A percentile compares a stretch with the other conserved stretches of the same genome.
phyloP scores from a whole-genome alignment of 371 early-diverging fungal species.

The Apophysomyces variabilis region DNA sequence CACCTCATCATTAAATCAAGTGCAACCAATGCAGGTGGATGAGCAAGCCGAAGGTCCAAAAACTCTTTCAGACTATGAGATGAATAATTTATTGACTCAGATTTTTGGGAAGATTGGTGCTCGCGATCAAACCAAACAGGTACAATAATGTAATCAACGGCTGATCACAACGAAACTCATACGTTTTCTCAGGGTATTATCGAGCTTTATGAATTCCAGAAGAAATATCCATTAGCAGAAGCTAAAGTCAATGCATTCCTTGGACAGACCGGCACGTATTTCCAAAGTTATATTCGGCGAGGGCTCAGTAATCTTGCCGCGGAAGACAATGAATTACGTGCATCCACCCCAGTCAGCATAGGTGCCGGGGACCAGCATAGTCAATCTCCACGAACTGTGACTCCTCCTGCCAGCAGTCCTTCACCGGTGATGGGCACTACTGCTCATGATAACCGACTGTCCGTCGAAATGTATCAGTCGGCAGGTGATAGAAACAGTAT shows the following conservation, averaged over 20 bases:
- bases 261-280: conserved; percentile 69
- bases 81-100: conserved; percentile 60
- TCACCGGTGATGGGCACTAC: neutral
- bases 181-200: conserved; percentile 61
- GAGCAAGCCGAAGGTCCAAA: conserved; percentile 19
- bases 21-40: conserved; percentile 44
- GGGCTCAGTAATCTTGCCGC: conserved; percentile 66
- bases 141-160: conserved; percentile 6
- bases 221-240: conserved; percentile 68
- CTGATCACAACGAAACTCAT: conserved; percentile 10
- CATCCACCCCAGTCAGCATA: neutral
- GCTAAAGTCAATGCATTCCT: conserved; percentile 64
- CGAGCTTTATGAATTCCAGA: conserved; percentile 80
- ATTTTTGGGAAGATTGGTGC: conserved; percentile 79
- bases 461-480: neutral
- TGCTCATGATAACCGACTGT: neutral
- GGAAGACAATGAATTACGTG: conserved; percentile 52
- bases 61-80: conserved; percentile 48
- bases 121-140: conserved; percentile 77
- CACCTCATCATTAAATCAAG: conserved; percentile 6
- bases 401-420: conserved; percentile 3
- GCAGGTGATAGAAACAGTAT: conserved; percentile 17
- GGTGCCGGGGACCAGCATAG: neutral
- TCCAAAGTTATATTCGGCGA: conserved; percentile 81
- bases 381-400: conserved; percentile 9